A percentile compares a stretch with the other conserved stretches of the same genome.
Conservation (phyloP, 2,329 filamentous ascomycete species). For the Alternaria tenuissima region DNA sequence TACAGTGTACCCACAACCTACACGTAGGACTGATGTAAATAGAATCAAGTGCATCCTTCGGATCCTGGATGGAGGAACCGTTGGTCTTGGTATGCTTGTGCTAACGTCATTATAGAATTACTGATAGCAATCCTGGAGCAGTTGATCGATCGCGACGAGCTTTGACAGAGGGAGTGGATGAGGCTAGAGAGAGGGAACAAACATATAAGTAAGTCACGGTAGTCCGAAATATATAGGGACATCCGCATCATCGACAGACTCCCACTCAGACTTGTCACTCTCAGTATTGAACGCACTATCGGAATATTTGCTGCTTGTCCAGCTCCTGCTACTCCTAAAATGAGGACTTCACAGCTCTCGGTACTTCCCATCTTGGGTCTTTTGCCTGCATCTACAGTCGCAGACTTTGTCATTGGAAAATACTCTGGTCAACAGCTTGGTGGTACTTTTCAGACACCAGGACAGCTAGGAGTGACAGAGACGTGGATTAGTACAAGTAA, state of each 20-base stretch:
- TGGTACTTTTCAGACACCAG: background rate
- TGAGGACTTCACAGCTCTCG: too few relatives aligned
- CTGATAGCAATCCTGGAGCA: background rate
- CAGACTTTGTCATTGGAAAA: background rate
- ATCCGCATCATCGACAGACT: background rate
- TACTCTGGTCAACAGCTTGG: background rate
- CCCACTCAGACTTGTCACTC: background rate
- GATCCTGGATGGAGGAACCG: background rate
- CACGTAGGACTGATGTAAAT: too few relatives aligned
- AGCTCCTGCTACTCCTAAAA: too few relatives aligned
- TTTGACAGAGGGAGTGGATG: background rate
- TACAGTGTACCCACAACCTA: background rate
- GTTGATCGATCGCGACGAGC: background rate
- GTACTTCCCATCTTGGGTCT: background rate
- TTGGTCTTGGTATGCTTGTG: background rate
- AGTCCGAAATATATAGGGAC: rapidly evolving
- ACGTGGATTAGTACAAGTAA: background rate
- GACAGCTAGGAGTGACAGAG: background rate
- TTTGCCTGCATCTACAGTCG: background rate
- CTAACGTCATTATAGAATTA: background rate
- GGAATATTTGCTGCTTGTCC: too few relatives aligned
- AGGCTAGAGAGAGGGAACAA: background rate
- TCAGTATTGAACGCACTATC: background rate
- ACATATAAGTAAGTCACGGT: background rate
- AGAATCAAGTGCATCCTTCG: background rate